These are phyloP conservation scores for Mucor saturninus DNA, from an alignment of 371 early-diverging fungal genomes.

Conservation along the genomic window DNA sequence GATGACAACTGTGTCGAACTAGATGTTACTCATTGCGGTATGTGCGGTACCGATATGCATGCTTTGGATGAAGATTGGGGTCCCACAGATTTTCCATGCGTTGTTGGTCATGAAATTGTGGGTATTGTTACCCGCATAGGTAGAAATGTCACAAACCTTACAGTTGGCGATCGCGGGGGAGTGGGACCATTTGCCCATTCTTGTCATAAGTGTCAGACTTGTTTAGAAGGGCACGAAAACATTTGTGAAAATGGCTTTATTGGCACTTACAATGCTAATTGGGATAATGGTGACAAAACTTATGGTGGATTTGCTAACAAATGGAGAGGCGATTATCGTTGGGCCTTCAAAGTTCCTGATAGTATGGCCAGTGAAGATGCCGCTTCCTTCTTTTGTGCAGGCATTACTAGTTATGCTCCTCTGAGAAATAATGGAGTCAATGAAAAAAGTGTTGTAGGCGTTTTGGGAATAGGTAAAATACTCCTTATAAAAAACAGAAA, in stretches of 20 bases:
- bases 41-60: conserved; percentile 60
- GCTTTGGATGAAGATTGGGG: conserved; percentile 66
- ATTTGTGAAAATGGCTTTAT: conserved; percentile 27
- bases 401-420: conserved; percentile 71
- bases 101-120: conserved; percentile 68
- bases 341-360: conserved; percentile 62
- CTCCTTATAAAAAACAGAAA: not conserved
- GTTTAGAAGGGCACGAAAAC: conserved; percentile 23
- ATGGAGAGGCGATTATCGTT: conserved; percentile 53
- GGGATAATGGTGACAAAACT: conserved; percentile 54
- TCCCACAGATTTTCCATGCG: conserved; percentile 48
- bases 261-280: conserved; percentile 45
- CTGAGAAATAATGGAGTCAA: conserved; percentile 52
- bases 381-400: conserved; percentile 54
- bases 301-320: conserved; percentile 72
- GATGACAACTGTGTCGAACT: conserved; percentile 54
- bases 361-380: conserved; percentile 52
- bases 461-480: conserved; percentile 53
- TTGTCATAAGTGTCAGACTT: conserved; percentile 41
- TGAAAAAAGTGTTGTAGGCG: conserved; percentile 59
- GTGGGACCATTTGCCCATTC: conserved; percentile 60
- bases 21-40: conserved; percentile 53
- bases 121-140: conserved; percentile 52
- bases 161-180: conserved; percentile 73
- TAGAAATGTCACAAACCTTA: conserved; percentile 42